Evolutionary conservation across 2,329 filamentous ascomycete genomes (phyloP), one percentile per base, ranked within the genome.

Genomic region (Trichoderma sp.): DNA sequence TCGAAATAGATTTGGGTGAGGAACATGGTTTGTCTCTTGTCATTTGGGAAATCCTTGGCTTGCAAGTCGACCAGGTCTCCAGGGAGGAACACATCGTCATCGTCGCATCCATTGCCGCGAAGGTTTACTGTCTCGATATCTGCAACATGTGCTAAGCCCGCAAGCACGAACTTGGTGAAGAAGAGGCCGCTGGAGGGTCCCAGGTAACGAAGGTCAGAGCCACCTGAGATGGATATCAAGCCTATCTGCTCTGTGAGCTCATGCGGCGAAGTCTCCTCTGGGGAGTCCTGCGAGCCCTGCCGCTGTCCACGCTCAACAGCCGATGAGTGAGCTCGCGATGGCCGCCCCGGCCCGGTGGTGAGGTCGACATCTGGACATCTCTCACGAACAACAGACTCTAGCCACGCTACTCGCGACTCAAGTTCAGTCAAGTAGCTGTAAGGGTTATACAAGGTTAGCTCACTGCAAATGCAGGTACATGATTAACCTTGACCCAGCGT

Each of bases 131-230:
- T 63, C 36, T 70, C 68, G 7, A 70, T 63, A 21, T 71, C 61
- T 32, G 69, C 69, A 3, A 51, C 61, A 34, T 64, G 60, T 24
- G 69, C 30, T n/a, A 67, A 26, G 11, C 62, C 66, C n/a, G 71
- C 79, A 14, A 88, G 80, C 74, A 88, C 82, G 3, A 87, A 79
- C 1, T 84, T 83, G 2, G 86, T 85, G 14, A 88, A 81, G 56
- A 87, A 86, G 71, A 86, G 87, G 1, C 86, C 87, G 47, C 86
- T 88, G 0, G 87, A 88, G 3, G 87, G 86, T 0, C 87, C 87
- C 15, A 88, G 85, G 62, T 88, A 88, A 71, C 84, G 81, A 3
- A 83, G 84, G 24, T 86, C 85, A 57, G 82, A 80, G 28, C 83
- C 84, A 4, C 81, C 81, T 2, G 84, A 84, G 1, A 88, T 78